These are phyloP conservation scores for Solanum dulcamara DNA, from an alignment of 257 asterid genomes.

Conservation along the genomic window DNA sequence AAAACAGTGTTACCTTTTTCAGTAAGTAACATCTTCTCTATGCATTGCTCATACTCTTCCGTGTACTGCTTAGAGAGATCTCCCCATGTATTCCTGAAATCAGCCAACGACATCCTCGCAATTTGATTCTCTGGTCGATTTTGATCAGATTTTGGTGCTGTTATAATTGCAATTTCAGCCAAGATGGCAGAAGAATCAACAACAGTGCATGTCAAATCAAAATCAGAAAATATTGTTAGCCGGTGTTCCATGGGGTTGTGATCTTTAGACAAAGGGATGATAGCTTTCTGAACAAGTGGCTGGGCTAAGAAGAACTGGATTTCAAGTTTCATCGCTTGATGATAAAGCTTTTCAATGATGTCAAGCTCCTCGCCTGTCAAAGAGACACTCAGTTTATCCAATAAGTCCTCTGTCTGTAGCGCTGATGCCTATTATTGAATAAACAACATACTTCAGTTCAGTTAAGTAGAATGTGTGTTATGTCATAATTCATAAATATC, in stretches of 20 bases:
- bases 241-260: slow-evolving; percentile 46
- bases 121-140: slow-evolving; percentile 46
- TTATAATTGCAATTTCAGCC: slow-evolving; percentile 79
- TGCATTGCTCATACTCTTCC: slow-evolving; percentile 80
- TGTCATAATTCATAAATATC: neutral
- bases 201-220: slow-evolving; percentile 86
- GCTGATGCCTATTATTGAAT: slow-evolving; percentile 45
- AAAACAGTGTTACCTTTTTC: slow-evolving; percentile 33
- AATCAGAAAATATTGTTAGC: slow-evolving; percentile 78
- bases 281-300: slow-evolving; percentile 55
- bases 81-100: slow-evolving; percentile 62
- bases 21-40: slow-evolving; percentile 48
- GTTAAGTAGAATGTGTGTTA: neutral
- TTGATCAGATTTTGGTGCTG: slow-evolving; percentile 63
- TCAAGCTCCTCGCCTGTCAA: slow-evolving; percentile 93
- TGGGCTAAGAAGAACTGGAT: slow-evolving; percentile 73
- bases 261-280: slow-evolving; percentile 60
- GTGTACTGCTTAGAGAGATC: slow-evolving; percentile 68
- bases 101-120: slow-evolving; percentile 57
- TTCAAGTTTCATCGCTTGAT: slow-evolving; percentile 83
- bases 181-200: slow-evolving; percentile 90
- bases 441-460: neutral
- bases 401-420: slow-evolving; percentile 64
- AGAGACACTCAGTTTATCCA: slow-evolving; percentile 78
- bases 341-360: slow-evolving; percentile 72